These are phyloP conservation scores for Xylaria sp. DNA, from an alignment of 2,329 filamentous ascomycete genomes.

Conservation along the genomic window DNA sequence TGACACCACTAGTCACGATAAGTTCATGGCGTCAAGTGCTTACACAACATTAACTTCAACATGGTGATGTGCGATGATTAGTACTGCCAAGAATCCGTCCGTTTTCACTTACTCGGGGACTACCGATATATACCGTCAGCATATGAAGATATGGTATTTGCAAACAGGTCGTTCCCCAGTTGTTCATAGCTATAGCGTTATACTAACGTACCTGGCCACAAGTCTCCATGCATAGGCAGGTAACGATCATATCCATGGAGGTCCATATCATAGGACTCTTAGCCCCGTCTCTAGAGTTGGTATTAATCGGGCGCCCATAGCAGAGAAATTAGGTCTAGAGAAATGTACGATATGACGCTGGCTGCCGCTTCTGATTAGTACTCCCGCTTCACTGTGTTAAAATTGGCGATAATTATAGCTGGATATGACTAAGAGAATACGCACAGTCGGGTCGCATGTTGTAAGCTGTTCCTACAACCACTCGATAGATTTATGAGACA, in stretches of 20 bases:
- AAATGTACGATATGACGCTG: neutral
- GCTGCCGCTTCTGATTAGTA: neutral
- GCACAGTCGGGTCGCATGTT: neutral
- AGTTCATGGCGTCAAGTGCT: neutral
- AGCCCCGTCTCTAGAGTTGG: neutral
- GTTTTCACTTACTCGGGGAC: too few relatives aligned
- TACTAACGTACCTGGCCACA: neutral
- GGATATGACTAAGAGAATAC: neutral
- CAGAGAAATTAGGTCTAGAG: neutral
- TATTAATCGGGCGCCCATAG: neutral
- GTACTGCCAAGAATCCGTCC: too few relatives aligned
- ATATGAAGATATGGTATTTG: neutral
- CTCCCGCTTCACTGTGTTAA: neutral
- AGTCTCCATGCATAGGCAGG: neutral
- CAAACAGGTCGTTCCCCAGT: too few relatives aligned
- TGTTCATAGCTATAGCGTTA: neutral
- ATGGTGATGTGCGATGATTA: neutral
- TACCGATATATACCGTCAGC: too few relatives aligned
- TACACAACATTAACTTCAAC: neutral
- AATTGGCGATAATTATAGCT: neutral
- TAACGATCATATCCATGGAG: neutral
- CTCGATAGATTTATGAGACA: neutral
- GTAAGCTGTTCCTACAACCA: neutral
- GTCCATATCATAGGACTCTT: neutral
- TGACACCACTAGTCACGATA: neutral